Base-by-base conservation (phyloP, 768 basidiomycete genomes). In the Pulveroboletus sp. region DNA sequence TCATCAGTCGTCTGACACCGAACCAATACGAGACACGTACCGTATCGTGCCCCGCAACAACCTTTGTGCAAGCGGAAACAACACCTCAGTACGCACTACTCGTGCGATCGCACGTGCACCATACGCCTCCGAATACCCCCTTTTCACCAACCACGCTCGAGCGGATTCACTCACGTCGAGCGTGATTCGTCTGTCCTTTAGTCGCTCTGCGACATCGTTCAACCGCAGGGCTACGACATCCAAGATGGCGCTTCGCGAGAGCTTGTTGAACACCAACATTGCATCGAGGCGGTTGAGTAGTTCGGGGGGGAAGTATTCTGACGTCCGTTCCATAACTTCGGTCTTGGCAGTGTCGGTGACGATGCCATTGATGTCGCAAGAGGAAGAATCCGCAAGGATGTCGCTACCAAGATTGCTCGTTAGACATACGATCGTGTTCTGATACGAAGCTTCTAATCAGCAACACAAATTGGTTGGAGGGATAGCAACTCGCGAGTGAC, bases 351-450 rank as follows among this genome's bases (percentile, higher is more conserved):
- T 73, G 0, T 73, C 62, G 0, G 80, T 85, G 26, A 93, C 79
- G 3, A 77, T 63, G 5, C 90, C 90, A n/a, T 81, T 69, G 18
- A 65, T 69, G 49, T 82, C 75, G 43, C 79, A 83, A 2, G 89
- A 80, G 1, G 80, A 74, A 5, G 77, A 67, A 54, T 85, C 80
- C 1, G 84, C 86, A 21, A 94, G 80, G 48, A 90, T 83, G 60
- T 89, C 81, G 46, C 83, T 82, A 7, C 88, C 93, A 24, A 95
- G 78, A 57, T 95, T 95, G 59, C 87, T 89, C 2, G 93, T 94
- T 27, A 93, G 70, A 64, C 89, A 91, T 61, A 96, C 85, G 61
- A 94, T 93, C 1, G 93, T 93, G 67, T 94, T 96, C 82, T 84
- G 26, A 28, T n/a, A 5, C 5, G 4, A 43, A 10, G 1, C 11